Conservation (phyloP, 2,329 filamentous ascomycete genomes). For the Coleophoma cylindrospora region DNA sequence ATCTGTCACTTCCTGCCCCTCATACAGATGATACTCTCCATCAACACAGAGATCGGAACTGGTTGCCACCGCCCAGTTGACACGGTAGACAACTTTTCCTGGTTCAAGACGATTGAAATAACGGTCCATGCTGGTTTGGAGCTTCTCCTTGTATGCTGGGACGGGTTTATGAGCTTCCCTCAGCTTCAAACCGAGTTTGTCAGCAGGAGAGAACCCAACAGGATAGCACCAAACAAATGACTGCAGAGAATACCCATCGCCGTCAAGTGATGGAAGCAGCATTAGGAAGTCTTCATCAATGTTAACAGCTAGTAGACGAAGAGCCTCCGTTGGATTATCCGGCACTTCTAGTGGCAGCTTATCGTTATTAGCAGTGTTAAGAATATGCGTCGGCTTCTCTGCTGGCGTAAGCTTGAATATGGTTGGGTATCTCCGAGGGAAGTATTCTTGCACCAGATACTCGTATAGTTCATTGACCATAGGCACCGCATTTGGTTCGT, state of each 20-base stretch:
- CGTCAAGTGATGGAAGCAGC: constrained; percentile 37
- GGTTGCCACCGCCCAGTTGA: constrained; percentile 31
- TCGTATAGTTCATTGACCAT: constrained; percentile 49
- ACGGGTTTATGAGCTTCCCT: constrained; percentile 50
- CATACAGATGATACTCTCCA: constrained; percentile 4
- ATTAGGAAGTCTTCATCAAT: constrained; percentile 56
- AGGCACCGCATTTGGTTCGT: constrained; percentile 16
- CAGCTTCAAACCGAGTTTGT: constrained; percentile 45
- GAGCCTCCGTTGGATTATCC: constrained; percentile 28
- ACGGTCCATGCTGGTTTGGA: constrained; percentile 52
- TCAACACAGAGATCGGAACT: constrained; percentile 2
- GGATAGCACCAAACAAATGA: constrained; percentile 51
- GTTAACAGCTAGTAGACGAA: constrained; percentile 40
- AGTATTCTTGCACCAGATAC: constrained; percentile 46
- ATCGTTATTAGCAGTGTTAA: constrained; percentile 39
- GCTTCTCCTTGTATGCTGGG: constrained; percentile 46
- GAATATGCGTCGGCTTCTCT: constrained; percentile 6
- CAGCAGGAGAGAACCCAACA: constrained; percentile 45
- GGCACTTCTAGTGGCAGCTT: constrained; percentile 30
- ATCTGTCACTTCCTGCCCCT: constrained; percentile 2
- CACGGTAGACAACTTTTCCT: constrained; percentile 46
- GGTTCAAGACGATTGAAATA: constrained; percentile 47
- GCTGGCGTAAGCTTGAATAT: constrained; percentile 33
- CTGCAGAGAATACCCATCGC: constrained; percentile 41
- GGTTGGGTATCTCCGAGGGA: constrained; percentile 47